phyloP scores from a whole-genome alignment of 306 rosid species.

The Trifolium pratense region DNA sequence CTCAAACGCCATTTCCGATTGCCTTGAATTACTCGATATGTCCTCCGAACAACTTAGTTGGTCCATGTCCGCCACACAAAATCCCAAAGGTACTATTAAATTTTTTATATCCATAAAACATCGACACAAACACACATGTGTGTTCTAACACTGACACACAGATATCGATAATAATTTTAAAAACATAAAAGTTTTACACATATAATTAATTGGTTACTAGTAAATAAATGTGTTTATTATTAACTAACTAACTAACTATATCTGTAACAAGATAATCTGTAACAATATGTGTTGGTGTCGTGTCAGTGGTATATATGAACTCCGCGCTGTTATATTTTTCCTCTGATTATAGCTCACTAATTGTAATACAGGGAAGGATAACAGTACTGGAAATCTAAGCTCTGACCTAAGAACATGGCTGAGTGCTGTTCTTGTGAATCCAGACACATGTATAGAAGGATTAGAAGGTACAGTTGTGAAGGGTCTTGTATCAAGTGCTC shows the following conservation, averaged over 20 bases:
- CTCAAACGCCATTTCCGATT: slow-evolving; percentile 70
- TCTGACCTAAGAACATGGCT: slow-evolving; percentile 90
- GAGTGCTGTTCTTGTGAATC: slow-evolving; percentile 71
- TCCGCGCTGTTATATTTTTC: too few relatives aligned
- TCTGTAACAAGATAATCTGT: too few relatives aligned
- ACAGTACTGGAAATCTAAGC: slow-evolving; percentile 70
- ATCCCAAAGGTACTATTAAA: slow-evolving; percentile 48
- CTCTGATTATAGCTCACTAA: not conserved
- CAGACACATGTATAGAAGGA: slow-evolving; percentile 84
- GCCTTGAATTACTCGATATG: slow-evolving; percentile 69
- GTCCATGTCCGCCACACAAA: slow-evolving; percentile 65
- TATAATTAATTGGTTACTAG: too few relatives aligned
- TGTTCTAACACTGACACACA: not conserved
- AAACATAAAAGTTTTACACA: too few relatives aligned
- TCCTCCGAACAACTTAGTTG: slow-evolving; percentile 58
- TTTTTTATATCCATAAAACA: too few relatives aligned
- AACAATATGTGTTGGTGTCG: too few relatives aligned
- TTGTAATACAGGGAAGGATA: slow-evolving; percentile 53
- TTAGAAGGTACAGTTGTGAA: slow-evolving; percentile 73
- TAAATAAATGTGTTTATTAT: too few relatives aligned
- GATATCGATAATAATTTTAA: too few relatives aligned
- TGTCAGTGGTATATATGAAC: too few relatives aligned
- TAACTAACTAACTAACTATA: too few relatives aligned
- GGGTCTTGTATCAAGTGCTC: slow-evolving; percentile 48
- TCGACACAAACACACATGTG: not conserved